Evolutionary conservation across 306 rosid genomes (phyloP).

Genomic region (Fragaria nilgerrensis): DNA sequence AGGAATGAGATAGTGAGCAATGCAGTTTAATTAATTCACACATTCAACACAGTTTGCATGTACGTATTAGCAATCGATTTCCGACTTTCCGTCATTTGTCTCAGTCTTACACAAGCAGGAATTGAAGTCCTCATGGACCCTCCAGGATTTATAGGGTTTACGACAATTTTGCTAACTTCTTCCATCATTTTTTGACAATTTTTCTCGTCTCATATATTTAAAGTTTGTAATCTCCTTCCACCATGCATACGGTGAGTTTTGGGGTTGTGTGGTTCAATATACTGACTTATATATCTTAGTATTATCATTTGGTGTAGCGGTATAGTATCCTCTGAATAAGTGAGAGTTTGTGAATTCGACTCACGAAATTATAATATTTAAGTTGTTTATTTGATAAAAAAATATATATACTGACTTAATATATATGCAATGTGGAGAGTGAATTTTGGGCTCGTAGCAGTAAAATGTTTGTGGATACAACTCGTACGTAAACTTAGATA

Average conservation of each 20-base stretch:
- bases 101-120: neutral
- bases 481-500: neutral
- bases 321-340: accelerated
- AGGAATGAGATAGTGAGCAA: neutral
- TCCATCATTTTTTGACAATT: neutral
- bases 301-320: too few relatives aligned
- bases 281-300: too few relatives aligned
- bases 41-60: neutral
- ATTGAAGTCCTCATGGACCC: neutral
- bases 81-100: neutral
- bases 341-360: too few relatives aligned
- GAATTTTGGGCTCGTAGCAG: neutral
- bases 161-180: neutral
- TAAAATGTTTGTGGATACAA: too few relatives aligned
- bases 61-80: too few relatives aligned
- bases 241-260: neutral
- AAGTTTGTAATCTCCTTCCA: neutral
- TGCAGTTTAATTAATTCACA: neutral
- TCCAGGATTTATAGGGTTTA: neutral
- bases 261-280: too few relatives aligned
- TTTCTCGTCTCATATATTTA: too few relatives aligned
- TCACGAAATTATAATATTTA: too few relatives aligned
- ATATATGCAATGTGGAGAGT: neutral
- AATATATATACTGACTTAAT: too few relatives aligned
- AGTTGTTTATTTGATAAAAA: too few relatives aligned